These are phyloP conservation scores for Cucurbitaria berberidis DNA, from an alignment of 2,329 filamentous ascomycete species.

Conservation along the genomic window DNA sequence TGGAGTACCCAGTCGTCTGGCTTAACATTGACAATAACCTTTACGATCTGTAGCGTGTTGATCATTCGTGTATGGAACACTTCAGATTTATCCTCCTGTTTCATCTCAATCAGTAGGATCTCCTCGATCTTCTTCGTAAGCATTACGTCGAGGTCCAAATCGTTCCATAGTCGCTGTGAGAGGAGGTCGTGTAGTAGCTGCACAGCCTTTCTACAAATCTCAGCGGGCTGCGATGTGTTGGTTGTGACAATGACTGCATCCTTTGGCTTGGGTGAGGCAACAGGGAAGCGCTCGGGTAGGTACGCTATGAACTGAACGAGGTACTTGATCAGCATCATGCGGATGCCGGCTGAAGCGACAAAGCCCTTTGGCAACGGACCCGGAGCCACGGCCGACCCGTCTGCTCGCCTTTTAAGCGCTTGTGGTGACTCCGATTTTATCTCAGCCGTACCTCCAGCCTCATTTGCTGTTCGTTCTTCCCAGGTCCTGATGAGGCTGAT, in stretches of 20 bases:
- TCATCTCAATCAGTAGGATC: slow-evolving; percentile 75
- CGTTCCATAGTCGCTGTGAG: slow-evolving; percentile 87
- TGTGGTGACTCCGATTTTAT: slow-evolving; percentile 71
- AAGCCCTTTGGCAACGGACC: slow-evolving; percentile 57
- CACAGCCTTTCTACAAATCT: slow-evolving; percentile 86
- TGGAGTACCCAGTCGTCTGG: slow-evolving; percentile 87
- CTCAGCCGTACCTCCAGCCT: slow-evolving; percentile 50
- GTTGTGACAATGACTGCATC: slow-evolving; percentile 39
- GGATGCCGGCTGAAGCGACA: slow-evolving; percentile 60
- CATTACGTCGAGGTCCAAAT: slow-evolving; percentile 82
- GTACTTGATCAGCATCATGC: slow-evolving; percentile 89
- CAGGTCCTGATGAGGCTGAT: slow-evolving; percentile 91
- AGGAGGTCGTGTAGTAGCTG: slow-evolving; percentile 82
- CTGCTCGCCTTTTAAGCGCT: slow-evolving; percentile 74
- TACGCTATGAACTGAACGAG: slow-evolving; percentile 94
- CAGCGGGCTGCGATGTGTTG: slow-evolving; percentile 63
- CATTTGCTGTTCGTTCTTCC: slow-evolving; percentile 82
- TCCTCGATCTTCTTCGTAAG: slow-evolving; percentile 90
- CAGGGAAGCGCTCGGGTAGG: slow-evolving; percentile 81
- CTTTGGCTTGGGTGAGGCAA: slow-evolving; percentile 58
- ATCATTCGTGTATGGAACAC: slow-evolving; percentile 85
- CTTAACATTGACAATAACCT: slow-evolving; percentile 87
- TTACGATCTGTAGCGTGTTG: slow-evolving; percentile 91
- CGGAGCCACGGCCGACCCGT: slow-evolving; percentile 63
- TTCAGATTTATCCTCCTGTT: slow-evolving; percentile 61